phyloP scores from a whole-genome alignment of 176 grass and related monocot genomes.

The Zoysia pacifica region DNA sequence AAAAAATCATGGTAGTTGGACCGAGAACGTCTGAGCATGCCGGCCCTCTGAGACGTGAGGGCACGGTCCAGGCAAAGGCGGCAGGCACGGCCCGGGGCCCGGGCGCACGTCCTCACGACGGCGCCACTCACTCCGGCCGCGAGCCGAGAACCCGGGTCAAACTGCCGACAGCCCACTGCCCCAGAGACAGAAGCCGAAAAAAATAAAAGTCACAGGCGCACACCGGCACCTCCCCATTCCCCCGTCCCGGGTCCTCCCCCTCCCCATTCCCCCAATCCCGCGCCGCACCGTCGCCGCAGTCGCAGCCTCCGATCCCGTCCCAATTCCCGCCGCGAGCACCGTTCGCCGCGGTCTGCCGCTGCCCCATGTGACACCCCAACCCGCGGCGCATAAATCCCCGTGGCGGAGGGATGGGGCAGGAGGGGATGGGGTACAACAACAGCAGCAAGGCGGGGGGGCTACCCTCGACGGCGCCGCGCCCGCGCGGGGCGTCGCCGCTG shows the following conservation, averaged over 20 bases:
- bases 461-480: conserved; percentile 53
- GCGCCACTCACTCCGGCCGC: background rate
- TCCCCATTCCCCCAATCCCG: background rate
- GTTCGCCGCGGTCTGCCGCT: conserved; percentile 3
- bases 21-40: background rate
- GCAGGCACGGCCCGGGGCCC: background rate
- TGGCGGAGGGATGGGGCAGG: conserved; percentile 46
- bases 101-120: background rate
- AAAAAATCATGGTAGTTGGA: background rate
- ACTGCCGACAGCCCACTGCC: conserved; percentile 41
- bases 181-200: background rate
- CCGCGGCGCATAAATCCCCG: conserved; percentile 35
- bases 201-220: background rate
- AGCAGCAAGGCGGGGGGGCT: conserved; percentile 28
- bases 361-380: conserved; percentile 26
- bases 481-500: conserved; percentile 55
- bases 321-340: background rate
- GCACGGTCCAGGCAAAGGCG: background rate
- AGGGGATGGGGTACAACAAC: conserved; percentile 47
- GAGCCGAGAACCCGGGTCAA: conserved; percentile 21
- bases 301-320: conserved; percentile 21
- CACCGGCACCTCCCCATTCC: too few relatives aligned
- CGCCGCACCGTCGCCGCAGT: too few relatives aligned
- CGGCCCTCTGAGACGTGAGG: too few relatives aligned
- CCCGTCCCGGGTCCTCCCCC: background rate